phyloP scores from a whole-genome alignment of 441 rosid species.

The Metrosideros polymorpha region DNA sequence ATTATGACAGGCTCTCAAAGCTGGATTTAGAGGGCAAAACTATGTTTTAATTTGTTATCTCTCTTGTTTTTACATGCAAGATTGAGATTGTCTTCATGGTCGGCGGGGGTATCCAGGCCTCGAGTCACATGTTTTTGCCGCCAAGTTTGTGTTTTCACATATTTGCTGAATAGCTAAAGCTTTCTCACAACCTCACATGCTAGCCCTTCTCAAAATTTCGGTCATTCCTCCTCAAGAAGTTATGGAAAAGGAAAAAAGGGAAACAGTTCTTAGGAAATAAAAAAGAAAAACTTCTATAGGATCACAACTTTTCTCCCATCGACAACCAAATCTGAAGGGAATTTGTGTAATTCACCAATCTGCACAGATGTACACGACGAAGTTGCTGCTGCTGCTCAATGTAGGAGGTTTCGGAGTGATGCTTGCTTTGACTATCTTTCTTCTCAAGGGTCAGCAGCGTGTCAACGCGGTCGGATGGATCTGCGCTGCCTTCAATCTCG shows the following conservation, averaged over 20 bases:
- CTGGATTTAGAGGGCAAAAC: background rate
- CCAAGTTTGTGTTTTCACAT: background rate
- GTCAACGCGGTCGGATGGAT: constrained; percentile 49
- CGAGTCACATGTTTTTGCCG: background rate
- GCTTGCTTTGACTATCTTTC: constrained; percentile 20
- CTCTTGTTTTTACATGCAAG: background rate
- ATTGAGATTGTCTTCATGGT: background rate
- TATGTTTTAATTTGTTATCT: background rate
- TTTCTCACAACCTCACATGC: background rate
- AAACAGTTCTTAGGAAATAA: background rate
- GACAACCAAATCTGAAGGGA: background rate
- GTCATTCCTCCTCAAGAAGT: background rate
- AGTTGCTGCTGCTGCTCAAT: constrained; percentile 35
- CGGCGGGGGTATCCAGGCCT: too few relatives aligned
- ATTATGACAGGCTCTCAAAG: background rate
- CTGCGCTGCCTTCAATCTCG: constrained; percentile 57
- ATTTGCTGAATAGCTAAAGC: background rate
- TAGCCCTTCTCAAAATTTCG: background rate
- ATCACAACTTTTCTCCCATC: background rate
- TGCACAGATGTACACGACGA: constrained; percentile 35
- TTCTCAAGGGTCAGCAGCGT: constrained; percentile 19
- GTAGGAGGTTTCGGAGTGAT: constrained; percentile 35
- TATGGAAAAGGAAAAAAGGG: background rate
- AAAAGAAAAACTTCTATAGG: background rate
- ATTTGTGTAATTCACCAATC: background rate